Conservation (phyloP, 495 filamentous ascomycete genomes). For the Usnea hakonensis region DNA sequence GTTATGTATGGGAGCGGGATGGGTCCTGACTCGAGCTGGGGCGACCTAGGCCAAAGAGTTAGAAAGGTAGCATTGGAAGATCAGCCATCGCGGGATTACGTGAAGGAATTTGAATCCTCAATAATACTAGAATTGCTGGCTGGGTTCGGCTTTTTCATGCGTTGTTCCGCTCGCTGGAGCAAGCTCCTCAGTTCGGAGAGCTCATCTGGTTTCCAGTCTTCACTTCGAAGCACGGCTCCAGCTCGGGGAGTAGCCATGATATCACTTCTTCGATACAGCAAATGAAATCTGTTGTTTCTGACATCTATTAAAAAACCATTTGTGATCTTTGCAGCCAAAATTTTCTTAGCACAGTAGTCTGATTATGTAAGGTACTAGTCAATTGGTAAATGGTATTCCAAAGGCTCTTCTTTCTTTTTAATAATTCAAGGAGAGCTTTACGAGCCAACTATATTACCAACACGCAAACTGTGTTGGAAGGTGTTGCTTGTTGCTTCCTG, state of each 20-base stretch:
- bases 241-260: background rate
- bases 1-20: constrained; percentile 42
- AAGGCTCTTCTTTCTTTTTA: no score
- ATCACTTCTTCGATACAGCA: no score
- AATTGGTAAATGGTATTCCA: no score
- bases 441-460: no score
- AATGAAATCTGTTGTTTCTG: no score
- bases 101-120: background rate
- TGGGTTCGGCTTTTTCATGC: constrained; percentile 38
- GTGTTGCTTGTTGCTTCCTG: no score
- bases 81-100: background rate
- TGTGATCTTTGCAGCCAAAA: no score
- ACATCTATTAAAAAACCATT: no score
- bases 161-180: constrained; percentile 55
- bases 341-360: no score
- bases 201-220: constrained; percentile 40
- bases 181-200: constrained; percentile 53
- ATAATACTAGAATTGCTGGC: background rate
- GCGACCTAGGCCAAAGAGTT: background rate
- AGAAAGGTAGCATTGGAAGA: background rate
- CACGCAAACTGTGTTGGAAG: no score
- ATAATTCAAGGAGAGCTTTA: no score
- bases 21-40: constrained; percentile 12
- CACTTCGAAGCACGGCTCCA: background rate
- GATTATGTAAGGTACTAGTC: no score